Evolutionary conservation across 2,329 filamentous ascomycete species (phyloP).

Genomic region (Ceratocystiopsis sp.): DNA sequence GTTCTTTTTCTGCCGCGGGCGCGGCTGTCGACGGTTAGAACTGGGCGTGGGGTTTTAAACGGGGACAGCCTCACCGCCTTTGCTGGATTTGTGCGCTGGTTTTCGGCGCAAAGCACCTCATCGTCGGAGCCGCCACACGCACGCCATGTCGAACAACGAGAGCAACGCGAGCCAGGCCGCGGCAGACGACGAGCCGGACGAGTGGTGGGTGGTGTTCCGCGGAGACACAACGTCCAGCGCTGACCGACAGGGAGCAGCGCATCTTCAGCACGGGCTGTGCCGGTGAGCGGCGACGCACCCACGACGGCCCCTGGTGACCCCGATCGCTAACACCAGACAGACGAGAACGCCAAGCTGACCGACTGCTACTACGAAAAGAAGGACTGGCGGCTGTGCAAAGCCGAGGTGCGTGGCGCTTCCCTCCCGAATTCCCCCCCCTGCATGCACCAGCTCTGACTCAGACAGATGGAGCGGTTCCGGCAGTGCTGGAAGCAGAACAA

Average conservation of each 20-base stretch:
- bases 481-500: constrained; percentile 83
- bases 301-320: too few species aligned
- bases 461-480: constrained; percentile 74
- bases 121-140: too few species aligned
- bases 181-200: constrained; percentile 69
- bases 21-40: constrained; percentile 1
- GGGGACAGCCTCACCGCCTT: background rate
- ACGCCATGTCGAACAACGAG: constrained; percentile 39
- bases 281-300: constrained; percentile 46
- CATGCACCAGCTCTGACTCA: background rate
- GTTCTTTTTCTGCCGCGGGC: background rate
- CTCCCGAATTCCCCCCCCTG: background rate
- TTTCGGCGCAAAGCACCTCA: too few species aligned
- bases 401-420: constrained; percentile 44
- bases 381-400: constrained; percentile 79
- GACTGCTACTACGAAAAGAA: constrained; percentile 94
- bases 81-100: too few species aligned
- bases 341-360: constrained; percentile 77
- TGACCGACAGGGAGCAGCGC: constrained; percentile 64
- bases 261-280: constrained; percentile 94
- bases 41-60: background rate
- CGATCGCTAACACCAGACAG: constrained; percentile 27
- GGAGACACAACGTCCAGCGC: background rate
- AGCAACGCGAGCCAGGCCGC: constrained; percentile 21
- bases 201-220: constrained; percentile 48